A percentile compares a stretch with the other conserved stretches of the same genome.
Conservation (phyloP, 495 filamentous ascomycete genomes). For the Stereocaulon alpinum region DNA sequence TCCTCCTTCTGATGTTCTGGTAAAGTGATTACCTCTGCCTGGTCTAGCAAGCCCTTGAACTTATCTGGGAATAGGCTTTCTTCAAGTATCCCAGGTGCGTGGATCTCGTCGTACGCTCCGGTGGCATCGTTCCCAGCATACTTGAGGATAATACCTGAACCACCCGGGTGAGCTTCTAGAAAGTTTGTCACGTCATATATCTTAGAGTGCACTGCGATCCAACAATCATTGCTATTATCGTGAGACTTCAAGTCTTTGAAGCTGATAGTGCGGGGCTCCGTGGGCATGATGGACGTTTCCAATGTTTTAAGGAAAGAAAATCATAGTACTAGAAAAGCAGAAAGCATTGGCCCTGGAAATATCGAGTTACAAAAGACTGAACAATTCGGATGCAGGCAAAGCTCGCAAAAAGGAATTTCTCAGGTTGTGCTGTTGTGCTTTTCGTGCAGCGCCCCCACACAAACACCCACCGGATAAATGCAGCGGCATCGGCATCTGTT, state of each 20-base stretch:
- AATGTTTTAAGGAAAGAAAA: not conserved
- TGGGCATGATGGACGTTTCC: not conserved
- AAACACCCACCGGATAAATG: slow-evolving; percentile 4
- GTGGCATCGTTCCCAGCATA: slow-evolving; percentile 68
- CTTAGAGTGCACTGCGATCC: slow-evolving; percentile 78
- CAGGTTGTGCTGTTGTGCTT: too few species aligned
- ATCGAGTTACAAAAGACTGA: not conserved
- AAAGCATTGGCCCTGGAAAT: too few species aligned
- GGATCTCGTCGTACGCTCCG: slow-evolving; percentile 54
- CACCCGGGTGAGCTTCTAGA: slow-evolving; percentile 67
- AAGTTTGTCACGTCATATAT: slow-evolving; percentile 90
- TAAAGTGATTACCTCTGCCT: slow-evolving; percentile 18
- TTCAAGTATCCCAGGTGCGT: slow-evolving; percentile 51
- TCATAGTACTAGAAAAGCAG: not conserved
- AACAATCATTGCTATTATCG: slow-evolving; percentile 68
- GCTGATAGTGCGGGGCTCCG: slow-evolving; percentile 35
- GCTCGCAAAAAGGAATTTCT: too few species aligned
- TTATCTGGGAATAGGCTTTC: slow-evolving; percentile 43
- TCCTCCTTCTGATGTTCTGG: slow-evolving; percentile 17
- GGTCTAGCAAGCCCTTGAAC: slow-evolving; percentile 48
- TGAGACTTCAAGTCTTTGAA: slow-evolving; percentile 67
- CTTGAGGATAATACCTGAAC: slow-evolving; percentile 50
- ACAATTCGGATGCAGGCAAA: not conserved
- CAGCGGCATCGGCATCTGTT: not conserved
- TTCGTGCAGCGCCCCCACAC: not conserved